These are phyloP conservation scores for Acmispon strigosus DNA, from an alignment of 306 rosid genomes.

Conservation along the genomic window DNA sequence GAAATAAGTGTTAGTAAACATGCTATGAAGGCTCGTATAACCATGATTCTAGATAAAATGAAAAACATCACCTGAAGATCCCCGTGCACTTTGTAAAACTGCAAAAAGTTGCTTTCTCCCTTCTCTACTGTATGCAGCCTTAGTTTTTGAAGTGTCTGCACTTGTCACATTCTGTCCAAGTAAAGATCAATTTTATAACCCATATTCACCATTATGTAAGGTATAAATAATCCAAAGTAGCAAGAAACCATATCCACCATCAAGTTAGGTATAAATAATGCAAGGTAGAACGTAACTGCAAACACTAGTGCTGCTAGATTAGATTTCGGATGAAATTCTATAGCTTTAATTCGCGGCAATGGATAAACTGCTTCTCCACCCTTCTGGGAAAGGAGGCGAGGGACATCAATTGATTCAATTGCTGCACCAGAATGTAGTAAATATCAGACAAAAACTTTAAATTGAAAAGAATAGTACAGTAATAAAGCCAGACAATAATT, in stretches of 20 bases:
- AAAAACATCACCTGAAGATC: conserved; percentile 76
- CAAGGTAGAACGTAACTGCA: conserved; percentile 57
- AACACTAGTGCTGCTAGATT: conserved; percentile 84
- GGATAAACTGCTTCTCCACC: conserved; percentile 98
- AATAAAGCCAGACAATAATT: not conserved
- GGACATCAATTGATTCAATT: conserved; percentile 88
- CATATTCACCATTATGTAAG: not conserved
- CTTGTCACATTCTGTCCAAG: conserved; percentile 59
- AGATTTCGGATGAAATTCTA: conserved; percentile 86
- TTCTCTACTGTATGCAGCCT: conserved; percentile 80
- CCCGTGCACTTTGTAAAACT: conserved; percentile 92
- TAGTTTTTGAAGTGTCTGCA: conserved; percentile 68
- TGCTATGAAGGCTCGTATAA: not conserved
- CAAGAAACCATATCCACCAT: no score
- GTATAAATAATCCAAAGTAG: no score
- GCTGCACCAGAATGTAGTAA: conserved; percentile 46
- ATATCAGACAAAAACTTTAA: conserved; percentile 19
- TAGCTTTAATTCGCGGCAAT: conserved; percentile 64
- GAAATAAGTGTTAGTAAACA: not conserved
- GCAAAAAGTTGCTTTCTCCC: conserved; percentile 95
- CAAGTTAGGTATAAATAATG: not conserved
- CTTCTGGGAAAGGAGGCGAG: conserved; percentile 93
- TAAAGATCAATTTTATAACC: conserved; percentile 22
- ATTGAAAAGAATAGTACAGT: not conserved
- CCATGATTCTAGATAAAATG: not conserved